A percentile compares a stretch with the other conserved stretches of the same genome.
These are phyloP conservation scores for Dactylellina drechsleri DNA, from an alignment of 2,329 filamentous ascomycete species.

Conservation along the genomic window DNA sequence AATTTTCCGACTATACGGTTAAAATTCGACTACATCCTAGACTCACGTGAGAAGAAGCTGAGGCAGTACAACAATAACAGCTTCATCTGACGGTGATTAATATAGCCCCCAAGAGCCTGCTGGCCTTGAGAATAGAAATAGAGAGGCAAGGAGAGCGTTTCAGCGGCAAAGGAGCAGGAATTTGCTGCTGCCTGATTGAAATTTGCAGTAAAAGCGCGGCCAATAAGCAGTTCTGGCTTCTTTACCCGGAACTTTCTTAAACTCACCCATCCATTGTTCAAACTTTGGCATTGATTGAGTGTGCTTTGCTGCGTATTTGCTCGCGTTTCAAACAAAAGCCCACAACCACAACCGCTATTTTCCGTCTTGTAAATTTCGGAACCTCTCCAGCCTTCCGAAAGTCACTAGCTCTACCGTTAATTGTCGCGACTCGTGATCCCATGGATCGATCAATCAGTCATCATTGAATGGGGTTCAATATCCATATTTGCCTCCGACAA, in stretches of 20 bases:
- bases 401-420: conserved; percentile 23
- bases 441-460: conserved; percentile 16
- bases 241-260: conserved; percentile 8
- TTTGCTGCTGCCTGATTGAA: conserved; percentile 52
- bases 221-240: conserved; percentile 6
- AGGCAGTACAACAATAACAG: conserved; percentile 1
- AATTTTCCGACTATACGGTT: conserved; percentile 47
- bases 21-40: conserved; percentile 45
- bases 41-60: conserved; percentile 31
- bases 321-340: background rate
- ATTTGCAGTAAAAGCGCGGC: conserved; percentile 29
- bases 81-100: conserved; percentile 18
- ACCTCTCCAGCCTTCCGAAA: conserved; percentile 33
- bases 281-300: background rate
- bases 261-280: conserved; percentile 10
- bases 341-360: conserved; percentile 14
- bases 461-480: too few relatives aligned
- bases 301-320: background rate
- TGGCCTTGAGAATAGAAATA: conserved; percentile 31
- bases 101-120: conserved; percentile 19
- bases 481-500: conserved; percentile 20
- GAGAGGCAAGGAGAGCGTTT: conserved; percentile 46
- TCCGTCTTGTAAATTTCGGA: conserved; percentile 38
- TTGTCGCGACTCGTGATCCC: conserved; percentile 40
- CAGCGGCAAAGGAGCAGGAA: conserved; percentile 46